These are phyloP conservation scores for Alisma plantagoaquatica DNA, from an alignment of 106 monocot genomes.

Conservation along the genomic window DNA sequence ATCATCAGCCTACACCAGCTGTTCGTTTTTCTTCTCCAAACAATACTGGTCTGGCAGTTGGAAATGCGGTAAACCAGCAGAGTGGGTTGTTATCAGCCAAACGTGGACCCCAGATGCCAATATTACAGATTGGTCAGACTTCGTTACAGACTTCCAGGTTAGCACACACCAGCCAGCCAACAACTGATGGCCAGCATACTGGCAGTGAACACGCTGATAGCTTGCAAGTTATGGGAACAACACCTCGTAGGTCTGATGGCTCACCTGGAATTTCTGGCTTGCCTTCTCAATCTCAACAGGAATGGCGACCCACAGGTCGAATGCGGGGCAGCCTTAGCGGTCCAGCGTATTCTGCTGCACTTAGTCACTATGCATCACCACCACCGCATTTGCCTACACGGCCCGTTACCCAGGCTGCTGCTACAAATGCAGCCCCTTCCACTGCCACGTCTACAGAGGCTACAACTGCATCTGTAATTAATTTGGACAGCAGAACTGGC, in stretches of 20 bases:
- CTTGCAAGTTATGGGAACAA: too few relatives aligned
- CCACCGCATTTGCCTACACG: constrained; percentile 3
- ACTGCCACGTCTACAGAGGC: too few relatives aligned
- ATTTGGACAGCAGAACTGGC: not conserved
- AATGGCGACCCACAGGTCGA: constrained; percentile 69
- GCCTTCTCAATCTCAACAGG: constrained; percentile 26
- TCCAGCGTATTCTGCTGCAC: constrained; percentile 44
- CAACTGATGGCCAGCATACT: not conserved
- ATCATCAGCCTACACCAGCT: not conserved
- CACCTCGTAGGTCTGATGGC: not conserved
- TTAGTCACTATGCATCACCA: constrained; percentile 33
- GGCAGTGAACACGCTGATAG: constrained; percentile 4
- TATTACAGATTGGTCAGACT: not conserved
- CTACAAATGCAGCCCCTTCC: not conserved
- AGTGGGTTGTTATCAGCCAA: not conserved
- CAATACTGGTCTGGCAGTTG: not conserved
- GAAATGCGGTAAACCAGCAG: not conserved
- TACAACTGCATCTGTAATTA: not conserved
- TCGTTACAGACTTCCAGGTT: constrained; percentile 8
- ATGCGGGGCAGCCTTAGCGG: constrained; percentile 88
- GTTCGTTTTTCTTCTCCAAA: constrained; percentile 9
- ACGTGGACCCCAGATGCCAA: constrained; percentile 1
- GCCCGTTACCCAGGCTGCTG: not conserved
- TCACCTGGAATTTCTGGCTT: too few relatives aligned
- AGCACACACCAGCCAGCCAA: not conserved